Base-by-base conservation (phyloP, 2,329 filamentous ascomycete genomes). In the Aspergillus pseudoglaucus region DNA sequence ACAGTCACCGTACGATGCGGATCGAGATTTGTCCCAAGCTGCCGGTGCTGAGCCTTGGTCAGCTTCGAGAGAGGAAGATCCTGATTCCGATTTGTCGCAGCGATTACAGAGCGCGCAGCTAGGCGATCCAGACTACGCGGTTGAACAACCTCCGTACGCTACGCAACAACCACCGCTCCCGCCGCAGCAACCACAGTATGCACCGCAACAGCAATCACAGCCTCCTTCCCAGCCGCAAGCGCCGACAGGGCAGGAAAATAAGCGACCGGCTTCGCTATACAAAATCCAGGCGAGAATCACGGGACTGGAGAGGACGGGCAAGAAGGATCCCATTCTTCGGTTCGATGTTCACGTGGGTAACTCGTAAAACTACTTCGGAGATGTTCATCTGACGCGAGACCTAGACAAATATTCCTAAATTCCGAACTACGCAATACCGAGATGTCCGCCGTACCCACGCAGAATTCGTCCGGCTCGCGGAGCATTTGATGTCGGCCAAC, bases 321-420 rank as follows among this genome's bases (percentile, higher is more conserved):
- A 94, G 69, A 98, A 97, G 70, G 93, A 98, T 61, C 90, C 90
- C 1, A 90, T 97, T 56, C 71, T 98, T 51, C 83, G 89, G 59
- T 98, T 98, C 65, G 93, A 98, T 71, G 89, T 97, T 54, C 89
- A 98, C 71, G 93, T 97, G 83, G 65, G 85, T 65, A 45, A 44
- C 44, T 42, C 9, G 9, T 4, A 40, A n/a, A 12, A 10, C 5
- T 23, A 22, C 10, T 22, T 33, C 32, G 14, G 15, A 14, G 9
- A 30, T 51, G 33, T 4, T 27, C 47, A 47, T 27, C 46, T 27
- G 15, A 42, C 42, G 25, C 14, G 22, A 38, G 15, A 38, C 42
- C 20, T 51, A 98, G 93, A 98, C 93, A 56, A 98, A 98, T 71
- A 85, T 98, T n/a, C 90, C 91, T 46, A 91, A 91, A 59, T 98